Base-by-base conservation (phyloP, 164 flowering plant genomes). In the Santalum album region DNA sequence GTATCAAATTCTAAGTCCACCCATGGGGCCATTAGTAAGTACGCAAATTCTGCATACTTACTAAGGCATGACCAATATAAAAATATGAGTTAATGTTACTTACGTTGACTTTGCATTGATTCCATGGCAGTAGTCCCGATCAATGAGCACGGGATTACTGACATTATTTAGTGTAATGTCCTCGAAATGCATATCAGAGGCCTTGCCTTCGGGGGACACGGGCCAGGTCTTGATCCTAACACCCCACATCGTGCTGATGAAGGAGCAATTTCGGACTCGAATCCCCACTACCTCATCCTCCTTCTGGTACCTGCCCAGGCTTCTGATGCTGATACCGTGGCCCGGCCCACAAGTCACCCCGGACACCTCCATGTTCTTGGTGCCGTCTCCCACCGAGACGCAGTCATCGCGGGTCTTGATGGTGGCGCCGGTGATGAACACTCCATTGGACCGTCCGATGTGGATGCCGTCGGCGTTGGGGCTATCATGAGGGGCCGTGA, bases 391-490 rank as follows among this genome's bases (percentile, higher is more conserved):
- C 15, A 75, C n/a, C n/a, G 79, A 65, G n/a, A 78, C 46, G 62
- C 81, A 77, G 53, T 77, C 78, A 34, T 77, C 78, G 3, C 79
- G 73, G 4, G 72, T 65, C 29, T 51, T 59, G 6, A 75, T 67
- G 6, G 12, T 18, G 7, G 65, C 50, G 7, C 56, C 9, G 1
- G n/a, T n/a, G 34, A 72, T 58, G 3, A 49, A 23, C 47, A 74
- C 45, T 7, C 32, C 35, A 1, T 26, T n/a, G 1, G 74, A 66
- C 26, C 17, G 4, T 0, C 62, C 63, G 2, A 70, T 45, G 49
- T 69, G 74, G 56, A 75, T 72, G 17, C 77, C 74, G 48, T 75
- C 79, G 0, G 76, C 72, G 68, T 75, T 75, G 29, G 76, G 74
- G 54, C 79, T 73, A 39, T 70, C 62, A 0, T 14, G 63, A 0